Evolutionary conservation across 805 yeast species (phyloP), one percentile per base, ranked within the genome.

Genomic region (Diddensiella santjacobensis): DNA sequence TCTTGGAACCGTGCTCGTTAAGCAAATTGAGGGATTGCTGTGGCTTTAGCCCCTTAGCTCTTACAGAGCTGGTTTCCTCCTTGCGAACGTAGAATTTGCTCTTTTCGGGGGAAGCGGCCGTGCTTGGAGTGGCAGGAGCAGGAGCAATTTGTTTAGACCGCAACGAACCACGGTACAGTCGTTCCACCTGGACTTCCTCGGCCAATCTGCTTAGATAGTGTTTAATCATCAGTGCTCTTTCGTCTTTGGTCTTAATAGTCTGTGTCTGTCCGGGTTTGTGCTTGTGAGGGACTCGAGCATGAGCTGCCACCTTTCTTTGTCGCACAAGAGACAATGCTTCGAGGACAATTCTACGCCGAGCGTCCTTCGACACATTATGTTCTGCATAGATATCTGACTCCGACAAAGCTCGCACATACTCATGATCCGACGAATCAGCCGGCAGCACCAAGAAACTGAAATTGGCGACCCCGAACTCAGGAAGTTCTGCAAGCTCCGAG

Each of bases 151-250:
- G 24, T 38, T 20, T 41, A 8, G 55, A 45, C 17, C 53, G 30
- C 17, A 73, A 47, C 20, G 71, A 61, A 2, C 80, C 82, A 56
- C 74, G 76, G 62, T 75, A 82, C 8, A 84, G 75, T 42, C 90
- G 65, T 8, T 77, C 78, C n/a, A 81, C 77, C 63, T 84, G 90
- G 13, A 83, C 78, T 48, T 77, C 72, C 45, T 79, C 74, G 13
- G 86, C 85, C 42, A 83, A 57, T 40, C 67, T 72, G 18, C 65
- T 68, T 24, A 83, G 65, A 58, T 79, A 84, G 6, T 61, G 62
- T 22, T 66, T 50, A 13, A 83, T 75, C 23, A 83, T 75, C 13
- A 51, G 41, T 0, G 74, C 68, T 41, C 80, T 64, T 41, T 71
- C 76, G 44, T 71, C 69, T 39, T 72, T 71, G 3, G 50, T 47